These are phyloP conservation scores for Paecilomyces formosus DNA, from an alignment of 2,329 filamentous ascomycete genomes.

Conservation along the genomic window DNA sequence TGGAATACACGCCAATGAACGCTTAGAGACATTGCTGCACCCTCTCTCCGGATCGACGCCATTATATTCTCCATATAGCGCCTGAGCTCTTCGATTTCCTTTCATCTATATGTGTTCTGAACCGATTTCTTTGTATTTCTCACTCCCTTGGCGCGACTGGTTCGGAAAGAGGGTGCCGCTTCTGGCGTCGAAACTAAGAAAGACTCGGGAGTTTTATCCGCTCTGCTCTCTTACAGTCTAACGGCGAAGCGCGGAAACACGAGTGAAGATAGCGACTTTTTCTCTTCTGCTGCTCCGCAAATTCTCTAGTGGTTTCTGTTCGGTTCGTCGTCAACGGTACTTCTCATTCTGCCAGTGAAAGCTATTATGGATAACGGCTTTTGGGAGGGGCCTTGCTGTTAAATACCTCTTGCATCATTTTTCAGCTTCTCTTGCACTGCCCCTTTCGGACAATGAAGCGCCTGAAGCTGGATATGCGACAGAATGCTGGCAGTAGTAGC, in stretches of 20 bases:
- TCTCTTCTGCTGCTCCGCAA: not conserved
- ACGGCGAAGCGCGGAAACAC: not conserved
- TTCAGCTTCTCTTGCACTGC: not conserved
- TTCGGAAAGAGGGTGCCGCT: not conserved
- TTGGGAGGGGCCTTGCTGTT: not conserved
- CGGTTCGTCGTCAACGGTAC: not conserved
- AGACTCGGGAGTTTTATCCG: not conserved
- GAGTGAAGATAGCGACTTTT: not conserved
- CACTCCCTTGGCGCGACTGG: not conserved
- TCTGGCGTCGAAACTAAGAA: not conserved
- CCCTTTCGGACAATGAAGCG: no score
- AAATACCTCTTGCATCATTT: not conserved
- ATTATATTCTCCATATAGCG: not conserved
- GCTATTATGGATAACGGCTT: not conserved
- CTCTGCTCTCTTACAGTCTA: not conserved
- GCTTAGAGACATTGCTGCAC: not conserved
- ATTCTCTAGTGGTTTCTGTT: not conserved
- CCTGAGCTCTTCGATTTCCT: not conserved
- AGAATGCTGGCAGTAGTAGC: not conserved
- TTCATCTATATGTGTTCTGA: not conserved
- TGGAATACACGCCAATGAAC: not conserved
- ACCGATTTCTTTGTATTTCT: not conserved
- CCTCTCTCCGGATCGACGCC: not conserved
- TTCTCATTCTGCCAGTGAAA: not conserved
- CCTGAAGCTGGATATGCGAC: not conserved